Conservation (phyloP, 768 basidiomycete genomes). For the Mycena rebaudengoi region DNA sequence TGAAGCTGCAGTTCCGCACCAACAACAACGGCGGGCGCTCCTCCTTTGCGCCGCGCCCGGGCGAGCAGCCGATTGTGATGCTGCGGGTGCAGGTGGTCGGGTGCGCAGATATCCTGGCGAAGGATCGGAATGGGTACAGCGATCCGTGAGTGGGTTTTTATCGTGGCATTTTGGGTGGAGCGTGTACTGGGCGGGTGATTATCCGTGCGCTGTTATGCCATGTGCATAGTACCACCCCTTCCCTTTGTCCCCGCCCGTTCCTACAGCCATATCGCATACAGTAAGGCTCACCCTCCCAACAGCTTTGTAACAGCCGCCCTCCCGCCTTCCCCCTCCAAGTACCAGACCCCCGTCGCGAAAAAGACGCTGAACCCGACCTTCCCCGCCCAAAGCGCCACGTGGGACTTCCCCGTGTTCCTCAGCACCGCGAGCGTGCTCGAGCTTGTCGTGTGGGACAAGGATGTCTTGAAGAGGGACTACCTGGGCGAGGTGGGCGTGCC, state of each 20-base stretch:
- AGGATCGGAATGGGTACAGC: slow-evolving; percentile 73
- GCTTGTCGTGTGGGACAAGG: slow-evolving; percentile 94
- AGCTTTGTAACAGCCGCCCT: slow-evolving; percentile 78
- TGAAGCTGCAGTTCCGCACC: slow-evolving; percentile 20
- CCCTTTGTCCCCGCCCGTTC: not conserved
- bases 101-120: slow-evolving; percentile 67
- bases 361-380: slow-evolving; percentile 76
- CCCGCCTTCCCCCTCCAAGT: slow-evolving; percentile 60
- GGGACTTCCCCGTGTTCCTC: slow-evolving; percentile 87
- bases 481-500: slow-evolving; percentile 86
- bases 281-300: too few species aligned
- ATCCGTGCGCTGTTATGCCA: too few species aligned
- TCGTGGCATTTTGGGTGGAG: not conserved
- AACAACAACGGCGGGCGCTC: slow-evolving; percentile 8
- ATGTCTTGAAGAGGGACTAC: slow-evolving; percentile 90
- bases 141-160: slow-evolving; percentile 69
- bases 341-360: slow-evolving; percentile 81
- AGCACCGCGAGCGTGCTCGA: slow-evolving; percentile 82
- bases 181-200: too few species aligned
- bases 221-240: too few species aligned
- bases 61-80: slow-evolving; percentile 72
- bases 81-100: slow-evolving; percentile 75
- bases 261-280: slow-evolving; percentile 41
- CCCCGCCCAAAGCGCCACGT: slow-evolving; percentile 76
- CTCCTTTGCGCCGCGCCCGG: slow-evolving; percentile 53